Base-by-base conservation (phyloP, 2,329 filamentous ascomycete genomes). In the Claviceps spartinae region DNA sequence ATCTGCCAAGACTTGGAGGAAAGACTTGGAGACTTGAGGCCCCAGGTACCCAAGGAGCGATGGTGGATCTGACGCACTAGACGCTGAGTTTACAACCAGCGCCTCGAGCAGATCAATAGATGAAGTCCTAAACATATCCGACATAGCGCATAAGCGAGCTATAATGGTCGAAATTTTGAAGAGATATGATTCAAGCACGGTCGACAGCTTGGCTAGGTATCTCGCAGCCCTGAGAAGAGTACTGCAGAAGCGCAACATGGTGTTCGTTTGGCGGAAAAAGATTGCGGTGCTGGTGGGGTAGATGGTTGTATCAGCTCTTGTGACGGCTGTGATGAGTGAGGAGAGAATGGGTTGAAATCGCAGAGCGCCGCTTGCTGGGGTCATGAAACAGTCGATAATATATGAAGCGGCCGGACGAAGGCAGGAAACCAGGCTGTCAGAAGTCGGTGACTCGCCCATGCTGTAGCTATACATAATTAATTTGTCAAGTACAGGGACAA, bases 21-120 rank as follows among this genome's bases (percentile, higher is more conserved):
- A 95, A 41, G 86, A 84, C 60, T 87, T 88, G 11, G 90, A 87
- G 8, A 88, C 83, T 52, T 88, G 82, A 9, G 88, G 78, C 1
- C 89, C 89, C 6, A 98, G 73, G 62, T 95, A 88, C 36, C 90
- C 90, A 22, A 98, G 79, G n/a, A 98, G 75, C 6, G 91, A 96
- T n/a, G 88, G 87, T 1, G 90, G 88, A 59, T 96, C 89, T n/a
- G 75, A 76, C 34, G 77, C 70, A 16, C 75, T 71, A 55, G 79
- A 79, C 24, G 83, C 80, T 24, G 85, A 83, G 57, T 78, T 83
- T 44, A 82, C 74, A 30, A 95, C 81, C 18, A 95, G 69, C 11
- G 82, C 79, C 55, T 89, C 82, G 7, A 95, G 71, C 2, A 96
- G 70, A 26, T 76, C 73, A 36, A 90, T 75, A 1, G 85, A 78